A percentile compares a stretch with the other conserved stretches of the same genome.
Evolutionary conservation across 1,284 basidiomycete genomes (phyloP).

Genomic region (Phellopilus nigrolimitatus): DNA sequence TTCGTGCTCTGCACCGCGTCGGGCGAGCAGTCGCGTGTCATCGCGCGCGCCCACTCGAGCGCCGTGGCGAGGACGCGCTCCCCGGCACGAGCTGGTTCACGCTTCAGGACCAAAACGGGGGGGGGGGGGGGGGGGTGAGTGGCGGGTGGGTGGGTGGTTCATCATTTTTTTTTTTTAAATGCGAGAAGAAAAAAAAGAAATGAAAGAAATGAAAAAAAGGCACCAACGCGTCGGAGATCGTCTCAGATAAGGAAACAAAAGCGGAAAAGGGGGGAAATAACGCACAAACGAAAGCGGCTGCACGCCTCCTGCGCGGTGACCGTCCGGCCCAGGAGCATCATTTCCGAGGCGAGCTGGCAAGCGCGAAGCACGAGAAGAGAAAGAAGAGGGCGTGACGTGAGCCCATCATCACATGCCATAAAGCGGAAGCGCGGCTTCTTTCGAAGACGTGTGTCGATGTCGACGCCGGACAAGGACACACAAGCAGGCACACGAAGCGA

Average conservation of each 20-base stretch:
- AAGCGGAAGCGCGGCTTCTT: too few relatives aligned
- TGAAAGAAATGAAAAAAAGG: neutral
- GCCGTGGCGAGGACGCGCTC: slow-evolving; percentile 58
- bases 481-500: neutral
- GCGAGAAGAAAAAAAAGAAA: neutral
- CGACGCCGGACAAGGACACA: too few relatives aligned
- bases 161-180: neutral
- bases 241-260: slow-evolving; percentile 15
- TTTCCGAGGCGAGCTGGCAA: slow-evolving; percentile 68
- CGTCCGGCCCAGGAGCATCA: slow-evolving; percentile 68
- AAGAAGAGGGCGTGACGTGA: neutral
- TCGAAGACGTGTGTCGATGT: too few relatives aligned
- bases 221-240: slow-evolving; percentile 11
- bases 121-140: slow-evolving; percentile 13
- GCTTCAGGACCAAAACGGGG: slow-evolving; percentile 39
- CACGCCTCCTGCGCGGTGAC: slow-evolving; percentile 67
- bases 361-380: neutral
- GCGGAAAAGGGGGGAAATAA: slow-evolving; percentile 23
- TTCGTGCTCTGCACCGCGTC: slow-evolving; percentile 80
- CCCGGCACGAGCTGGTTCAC: slow-evolving; percentile 64
- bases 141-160: neutral
- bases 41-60: slow-evolving; percentile 55
- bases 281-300: slow-evolving; percentile 71
- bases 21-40: slow-evolving; percentile 62
- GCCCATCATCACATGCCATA: neutral